Base-by-base conservation (phyloP, 257 asterid genomes). In the Solanum corneliomulleri region DNA sequence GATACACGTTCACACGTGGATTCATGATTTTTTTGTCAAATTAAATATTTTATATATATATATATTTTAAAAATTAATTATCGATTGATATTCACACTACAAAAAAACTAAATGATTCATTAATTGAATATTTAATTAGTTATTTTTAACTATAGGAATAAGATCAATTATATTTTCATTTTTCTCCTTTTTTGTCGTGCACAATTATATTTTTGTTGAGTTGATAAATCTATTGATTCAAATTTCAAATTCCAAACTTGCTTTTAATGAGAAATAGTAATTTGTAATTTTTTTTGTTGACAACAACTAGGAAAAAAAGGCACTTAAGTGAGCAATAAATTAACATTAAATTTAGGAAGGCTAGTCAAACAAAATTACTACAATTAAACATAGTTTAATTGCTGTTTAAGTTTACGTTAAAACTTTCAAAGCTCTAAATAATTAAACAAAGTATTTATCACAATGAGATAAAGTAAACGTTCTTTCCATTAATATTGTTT, bases 51-150 rank as follows among this genome's bases (percentile, higher is more conserved):
- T 52, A 52, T 2, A 4, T 52, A 52, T 2, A 4, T 52, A 18
- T 0, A 6, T 56, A 56, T 42, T 9, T 56, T 1, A 18, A 18
- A 56, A 49, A 56, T 56, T 56, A 18, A 18, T 56, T 56, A 56
- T 52, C 1, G 0, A 4, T 52, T 52, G 62, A 0, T 52, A 18
- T 52, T 52, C 11, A 0, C 6, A 4, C 10, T 0, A 52, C n/a
- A 2, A 0, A 18, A 18, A 56, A 1, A 7, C 0, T 56, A 56
- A 56, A 56, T 18, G 11, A 56, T 56, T 11, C 4, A 2, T 0
- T 56, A 18, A 10, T 18, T 56, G 10, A 52, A 6, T 56, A 4
- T 18, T 56, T 56, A 14, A 47, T 47, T 47, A 47, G 58, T 56
- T 18, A 37, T 7, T 37, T 56, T 56, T 56, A 52, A 16, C 62